Evolutionary conservation across 23 red algal species (phyloP).

Genomic region (Cyanidiococcus yangmingshanensis): DNA sequence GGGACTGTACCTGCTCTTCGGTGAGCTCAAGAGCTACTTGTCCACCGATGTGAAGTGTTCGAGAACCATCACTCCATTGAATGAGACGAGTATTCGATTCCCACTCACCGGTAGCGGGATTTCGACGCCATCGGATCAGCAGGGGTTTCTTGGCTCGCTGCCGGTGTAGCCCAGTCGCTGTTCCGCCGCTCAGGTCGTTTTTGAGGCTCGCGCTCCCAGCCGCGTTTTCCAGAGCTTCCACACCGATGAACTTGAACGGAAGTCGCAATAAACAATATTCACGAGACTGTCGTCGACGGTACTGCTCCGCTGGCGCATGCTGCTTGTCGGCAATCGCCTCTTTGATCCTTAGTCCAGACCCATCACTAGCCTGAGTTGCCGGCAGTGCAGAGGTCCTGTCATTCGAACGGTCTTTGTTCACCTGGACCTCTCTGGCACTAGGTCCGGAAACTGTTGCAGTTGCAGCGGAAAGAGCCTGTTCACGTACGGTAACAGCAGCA

Average conservation of each 20-base stretch:
- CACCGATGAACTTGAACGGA: slow-evolving; percentile 1
- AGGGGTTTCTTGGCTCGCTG: neutral
- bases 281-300: neutral
- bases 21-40: slow-evolving; percentile 6
- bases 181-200: neutral
- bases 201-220: no score
- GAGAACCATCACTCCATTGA: slow-evolving; percentile 24
- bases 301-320: neutral
- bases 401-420: neutral
- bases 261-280: slow-evolving; percentile 1
- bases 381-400: neutral
- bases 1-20: neutral
- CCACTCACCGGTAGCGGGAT: neutral
- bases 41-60: slow-evolving; percentile 16
- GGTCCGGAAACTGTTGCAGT: no score
- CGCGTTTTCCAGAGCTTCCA: neutral
- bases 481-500: neutral
- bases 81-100: slow-evolving; percentile 28
- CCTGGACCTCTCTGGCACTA: neutral
- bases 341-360: neutral
- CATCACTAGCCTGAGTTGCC: neutral
- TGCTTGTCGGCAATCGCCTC: neutral
- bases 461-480: neutral
- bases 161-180: neutral
- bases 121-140: slow-evolving; percentile 8